A percentile compares a stretch with the other conserved stretches of the same genome.
phyloP scores from a whole-genome alignment of 768 basidiomycete species.

The Podaxis pistillaris region DNA sequence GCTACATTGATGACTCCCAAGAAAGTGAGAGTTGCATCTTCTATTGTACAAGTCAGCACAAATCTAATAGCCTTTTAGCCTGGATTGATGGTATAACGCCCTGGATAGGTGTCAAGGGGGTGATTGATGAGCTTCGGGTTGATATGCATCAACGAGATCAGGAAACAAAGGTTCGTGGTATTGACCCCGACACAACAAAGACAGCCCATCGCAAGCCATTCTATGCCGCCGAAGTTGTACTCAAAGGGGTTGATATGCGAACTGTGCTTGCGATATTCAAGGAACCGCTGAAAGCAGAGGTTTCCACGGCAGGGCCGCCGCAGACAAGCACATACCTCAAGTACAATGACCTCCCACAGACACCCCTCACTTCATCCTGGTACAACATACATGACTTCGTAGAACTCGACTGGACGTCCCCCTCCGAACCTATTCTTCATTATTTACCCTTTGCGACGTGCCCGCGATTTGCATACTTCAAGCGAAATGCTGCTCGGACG shows the following conservation, averaged over 20 bases:
- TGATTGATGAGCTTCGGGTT: conserved; percentile 77
- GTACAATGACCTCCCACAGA: conserved; percentile 41
- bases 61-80: conserved; percentile 33
- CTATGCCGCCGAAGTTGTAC: conserved; percentile 81
- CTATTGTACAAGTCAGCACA: background rate
- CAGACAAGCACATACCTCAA: conserved; percentile 49
- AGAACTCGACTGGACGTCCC: conserved; percentile 67
- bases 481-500: conserved; percentile 47
- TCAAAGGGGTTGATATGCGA: conserved; percentile 75
- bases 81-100: conserved; percentile 79
- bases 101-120: conserved; percentile 83
- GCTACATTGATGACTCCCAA: conserved; percentile 77
- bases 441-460: conserved; percentile 72
- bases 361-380: conserved; percentile 58
- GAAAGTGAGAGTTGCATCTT: conserved; percentile 41
- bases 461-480: conserved; percentile 83
- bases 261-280: conserved; percentile 75
- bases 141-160: conserved; percentile 93
- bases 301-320: conserved; percentile 46
- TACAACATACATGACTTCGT: conserved; percentile 79
- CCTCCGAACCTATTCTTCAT: conserved; percentile 56
- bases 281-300: conserved; percentile 64
- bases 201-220: conserved; percentile 76
- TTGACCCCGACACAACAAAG: conserved; percentile 54
- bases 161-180: conserved; percentile 63